Conservation (phyloP, 192 early-diverging fungal species). For the Phlyctochytrium bullatum region DNA sequence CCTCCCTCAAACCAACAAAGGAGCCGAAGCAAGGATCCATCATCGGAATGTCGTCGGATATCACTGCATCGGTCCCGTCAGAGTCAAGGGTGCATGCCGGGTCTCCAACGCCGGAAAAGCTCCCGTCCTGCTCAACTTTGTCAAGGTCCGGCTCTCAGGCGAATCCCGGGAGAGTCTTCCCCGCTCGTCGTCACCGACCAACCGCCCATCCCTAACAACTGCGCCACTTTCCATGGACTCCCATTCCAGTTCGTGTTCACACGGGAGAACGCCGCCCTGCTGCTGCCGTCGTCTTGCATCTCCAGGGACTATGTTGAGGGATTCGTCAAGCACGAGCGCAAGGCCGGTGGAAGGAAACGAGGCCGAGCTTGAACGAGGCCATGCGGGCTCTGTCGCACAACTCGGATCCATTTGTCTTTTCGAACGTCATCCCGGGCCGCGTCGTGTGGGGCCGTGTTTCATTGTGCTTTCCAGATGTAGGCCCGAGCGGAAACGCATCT, state of each 20-base stretch:
- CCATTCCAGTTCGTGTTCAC: not conserved
- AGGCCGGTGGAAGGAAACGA: too few species aligned
- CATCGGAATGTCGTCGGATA: not conserved
- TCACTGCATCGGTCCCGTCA: not conserved
- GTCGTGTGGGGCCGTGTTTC: too few species aligned
- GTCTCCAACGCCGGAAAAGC: not conserved
- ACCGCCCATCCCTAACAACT: not conserved
- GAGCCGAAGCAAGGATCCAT: too few species aligned
- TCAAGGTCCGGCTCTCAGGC: not conserved
- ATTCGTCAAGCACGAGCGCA: not conserved
- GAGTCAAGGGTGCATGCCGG: not conserved
- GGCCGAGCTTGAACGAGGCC: too few species aligned
- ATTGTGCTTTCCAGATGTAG: too few species aligned
- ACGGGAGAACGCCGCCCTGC: not conserved
- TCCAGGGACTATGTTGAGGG: not conserved
- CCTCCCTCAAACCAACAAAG: too few species aligned
- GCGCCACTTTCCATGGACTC: not conserved
- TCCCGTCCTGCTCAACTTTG: not conserved
- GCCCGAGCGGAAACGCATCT: too few species aligned
- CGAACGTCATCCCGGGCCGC: too few species aligned
- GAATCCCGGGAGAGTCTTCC: not conserved
- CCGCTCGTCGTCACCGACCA: not conserved
- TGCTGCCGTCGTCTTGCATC: not conserved
- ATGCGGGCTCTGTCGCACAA: too few species aligned
- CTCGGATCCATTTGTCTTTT: too few species aligned